Percentiles rank a stretch among this genome's conserved stretches.
These are phyloP conservation scores for Massarina eburnea DNA, from an alignment of 2,329 filamentous ascomycete species.

Conservation along the genomic window DNA sequence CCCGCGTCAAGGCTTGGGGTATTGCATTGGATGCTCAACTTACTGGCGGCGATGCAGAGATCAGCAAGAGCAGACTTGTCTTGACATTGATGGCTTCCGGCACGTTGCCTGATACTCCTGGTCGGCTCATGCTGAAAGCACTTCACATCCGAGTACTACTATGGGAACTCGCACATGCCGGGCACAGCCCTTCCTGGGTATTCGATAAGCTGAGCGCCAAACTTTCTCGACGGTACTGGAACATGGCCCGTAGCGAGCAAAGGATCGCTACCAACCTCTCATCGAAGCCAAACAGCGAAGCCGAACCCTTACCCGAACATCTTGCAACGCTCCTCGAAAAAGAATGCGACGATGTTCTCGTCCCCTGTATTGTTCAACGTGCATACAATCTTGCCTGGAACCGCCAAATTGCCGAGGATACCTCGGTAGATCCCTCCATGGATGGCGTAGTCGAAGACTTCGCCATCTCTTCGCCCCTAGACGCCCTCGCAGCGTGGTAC, in stretches of 20 bases:
- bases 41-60: conserved; percentile 84
- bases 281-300: conserved; percentile 48
- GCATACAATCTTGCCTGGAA: conserved; percentile 92
- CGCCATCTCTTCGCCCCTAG: conserved; percentile 81
- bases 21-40: conserved; percentile 93
- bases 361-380: conserved; percentile 74
- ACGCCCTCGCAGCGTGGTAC: conserved; percentile 90
- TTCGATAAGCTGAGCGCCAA: conserved; percentile 72
- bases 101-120: conserved; percentile 80
- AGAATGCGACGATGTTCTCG: conserved; percentile 80
- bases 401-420: conserved; percentile 69
- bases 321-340: conserved; percentile 74
- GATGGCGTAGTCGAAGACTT: conserved; percentile 83
- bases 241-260: conserved; percentile 70
- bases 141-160: conserved; percentile 87
- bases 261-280: conserved; percentile 44
- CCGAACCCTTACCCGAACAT: conserved; percentile 74
- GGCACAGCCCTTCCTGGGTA: conserved; percentile 63
- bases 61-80: conserved; percentile 83
- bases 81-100: conserved; percentile 85
- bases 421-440: conserved; percentile 69
- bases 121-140: conserved; percentile 85
- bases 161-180: conserved; percentile 72
- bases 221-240: conserved; percentile 77
- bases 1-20: conserved; percentile 86